A percentile compares a stretch with the other conserved stretches of the same genome.
phyloP scores from a whole-genome alignment of 2,329 filamentous ascomycete species.

The Saccharata proteae region DNA sequence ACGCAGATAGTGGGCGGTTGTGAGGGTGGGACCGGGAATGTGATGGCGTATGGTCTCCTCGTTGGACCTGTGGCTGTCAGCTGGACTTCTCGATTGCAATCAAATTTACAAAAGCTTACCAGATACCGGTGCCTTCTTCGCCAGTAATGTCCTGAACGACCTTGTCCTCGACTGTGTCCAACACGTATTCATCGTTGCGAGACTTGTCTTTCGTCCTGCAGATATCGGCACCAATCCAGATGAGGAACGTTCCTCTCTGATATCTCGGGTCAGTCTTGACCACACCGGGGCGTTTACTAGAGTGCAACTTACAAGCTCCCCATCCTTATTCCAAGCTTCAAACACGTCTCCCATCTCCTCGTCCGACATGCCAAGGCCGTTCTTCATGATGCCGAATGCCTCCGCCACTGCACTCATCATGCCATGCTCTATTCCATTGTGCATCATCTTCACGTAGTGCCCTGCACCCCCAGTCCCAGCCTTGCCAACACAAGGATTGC shows the following conservation, averaged over 20 bases:
- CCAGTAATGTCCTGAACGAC: conserved; percentile 58
- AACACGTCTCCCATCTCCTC: conserved; percentile 51
- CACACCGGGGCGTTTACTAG: neutral
- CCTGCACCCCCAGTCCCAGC: conserved; percentile 52
- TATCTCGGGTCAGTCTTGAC: conserved; percentile 1
- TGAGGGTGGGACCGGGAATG: conserved; percentile 52
- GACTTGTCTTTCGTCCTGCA: conserved; percentile 37
- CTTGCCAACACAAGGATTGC: conserved; percentile 47
- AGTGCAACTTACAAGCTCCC: conserved; percentile 36
- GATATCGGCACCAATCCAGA: conserved; percentile 52
- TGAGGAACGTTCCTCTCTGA: conserved; percentile 45
- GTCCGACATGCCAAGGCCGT: conserved; percentile 42
- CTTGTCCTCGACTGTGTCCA: conserved; percentile 54
- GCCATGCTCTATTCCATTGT: conserved; percentile 63
- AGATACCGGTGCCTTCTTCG: conserved; percentile 55
- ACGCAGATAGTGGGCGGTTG: conserved; percentile 49
- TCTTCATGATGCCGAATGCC: conserved; percentile 51
- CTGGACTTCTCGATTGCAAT: too few species aligned
- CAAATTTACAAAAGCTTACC: too few species aligned
- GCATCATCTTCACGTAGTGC: conserved; percentile 66
- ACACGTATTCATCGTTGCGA: conserved; percentile 33
- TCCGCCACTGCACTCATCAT: conserved; percentile 56
- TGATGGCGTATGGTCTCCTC: conserved; percentile 50
- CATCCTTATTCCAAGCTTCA: conserved; percentile 46
- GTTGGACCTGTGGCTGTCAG: too few species aligned